Conservation (phyloP, 2,329 filamentous ascomycete genomes). For the Alternaria conjuncta region DNA sequence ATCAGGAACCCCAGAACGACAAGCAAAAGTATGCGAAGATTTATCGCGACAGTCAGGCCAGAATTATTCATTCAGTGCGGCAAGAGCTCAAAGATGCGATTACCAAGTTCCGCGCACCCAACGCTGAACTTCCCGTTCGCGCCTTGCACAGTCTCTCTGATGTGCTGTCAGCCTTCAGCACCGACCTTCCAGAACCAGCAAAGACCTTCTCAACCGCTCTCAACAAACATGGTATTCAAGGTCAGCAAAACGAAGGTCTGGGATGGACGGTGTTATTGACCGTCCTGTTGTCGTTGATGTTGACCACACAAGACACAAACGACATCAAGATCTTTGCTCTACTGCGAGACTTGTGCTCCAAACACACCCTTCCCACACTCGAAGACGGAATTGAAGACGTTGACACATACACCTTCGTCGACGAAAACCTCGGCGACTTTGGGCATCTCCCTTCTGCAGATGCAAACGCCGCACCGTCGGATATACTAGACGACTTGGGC, state of each 20-base stretch:
- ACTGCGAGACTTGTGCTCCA: slow-evolving; percentile 14
- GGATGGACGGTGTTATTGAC: slow-evolving; percentile 35
- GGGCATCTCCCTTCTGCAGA: slow-evolving; percentile 6
- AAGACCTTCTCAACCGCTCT: slow-evolving; percentile 18
- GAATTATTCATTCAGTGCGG: slow-evolving; percentile 33
- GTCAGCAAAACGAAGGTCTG: slow-evolving; percentile 14
- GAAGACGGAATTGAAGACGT: slow-evolving; percentile 35
- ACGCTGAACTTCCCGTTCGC: slow-evolving; percentile 1
- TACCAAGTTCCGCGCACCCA: slow-evolving; percentile 4
- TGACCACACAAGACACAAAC: slow-evolving; percentile 11
- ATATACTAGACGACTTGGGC: slow-evolving; percentile 24
- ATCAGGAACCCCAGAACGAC: slow-evolving; percentile 30
- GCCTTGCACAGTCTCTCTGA: slow-evolving; percentile 23
- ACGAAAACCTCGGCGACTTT: slow-evolving; percentile 30
- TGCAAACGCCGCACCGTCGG: background rate
- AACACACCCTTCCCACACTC: slow-evolving; percentile 22
- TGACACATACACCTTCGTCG: slow-evolving; percentile 30
- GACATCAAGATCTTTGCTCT: slow-evolving; percentile 1
- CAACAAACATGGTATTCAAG: slow-evolving; percentile 12
- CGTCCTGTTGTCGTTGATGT: slow-evolving; percentile 20
- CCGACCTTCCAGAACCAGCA: slow-evolving; percentile 15
- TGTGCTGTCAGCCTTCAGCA: slow-evolving; percentile 14
- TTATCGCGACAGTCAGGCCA: slow-evolving; percentile 52
- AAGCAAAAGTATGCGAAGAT: slow-evolving; percentile 52
- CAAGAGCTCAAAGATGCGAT: slow-evolving; percentile 28